phyloP scores from a whole-genome alignment of 2,329 filamentous ascomycete genomes.

The Diplocarpon mali region DNA sequence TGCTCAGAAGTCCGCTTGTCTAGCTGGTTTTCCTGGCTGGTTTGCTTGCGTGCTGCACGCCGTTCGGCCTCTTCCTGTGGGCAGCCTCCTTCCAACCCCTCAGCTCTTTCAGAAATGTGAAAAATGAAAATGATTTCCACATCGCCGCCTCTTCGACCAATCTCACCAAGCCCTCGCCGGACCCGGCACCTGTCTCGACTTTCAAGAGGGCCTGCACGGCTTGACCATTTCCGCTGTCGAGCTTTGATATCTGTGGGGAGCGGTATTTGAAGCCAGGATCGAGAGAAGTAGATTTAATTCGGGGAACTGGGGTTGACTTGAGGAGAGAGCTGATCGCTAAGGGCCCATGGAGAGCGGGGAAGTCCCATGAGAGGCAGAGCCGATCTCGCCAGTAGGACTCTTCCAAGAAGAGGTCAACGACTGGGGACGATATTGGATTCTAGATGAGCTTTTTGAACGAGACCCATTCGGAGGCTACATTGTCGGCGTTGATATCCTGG shows the following conservation, averaged over 20 bases:
- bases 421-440: conserved; percentile 26
- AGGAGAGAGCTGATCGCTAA: conserved; percentile 28
- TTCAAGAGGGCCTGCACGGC: conserved; percentile 46
- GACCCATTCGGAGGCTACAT: conserved; percentile 11
- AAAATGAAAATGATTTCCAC: conserved; percentile 56
- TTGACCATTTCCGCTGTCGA: conserved; percentile 32
- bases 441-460: conserved; percentile 31
- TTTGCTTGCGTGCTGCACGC: conserved; percentile 38
- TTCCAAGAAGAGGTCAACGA: conserved; percentile 32
- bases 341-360: conserved; percentile 38
- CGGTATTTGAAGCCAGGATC: conserved; percentile 19
- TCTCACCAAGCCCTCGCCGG: conserved; percentile 44
- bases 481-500: conserved; percentile 9
- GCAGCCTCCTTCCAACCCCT: conserved; percentile 41
- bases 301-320: conserved; percentile 15
- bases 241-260: conserved; percentile 32
- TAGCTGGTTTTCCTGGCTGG: too few species aligned
- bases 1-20: too few species aligned
- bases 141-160: conserved; percentile 32
- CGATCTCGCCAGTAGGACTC: conserved; percentile 49
- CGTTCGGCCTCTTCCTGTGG: conserved; percentile 38
- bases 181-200: conserved; percentile 41
- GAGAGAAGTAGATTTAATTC: conserved; percentile 29
- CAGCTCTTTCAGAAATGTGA: conserved; percentile 45
- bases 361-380: conserved; percentile 44